Base-by-base conservation (phyloP, 2,329 filamentous ascomycete species). In the Phoma sp. region DNA sequence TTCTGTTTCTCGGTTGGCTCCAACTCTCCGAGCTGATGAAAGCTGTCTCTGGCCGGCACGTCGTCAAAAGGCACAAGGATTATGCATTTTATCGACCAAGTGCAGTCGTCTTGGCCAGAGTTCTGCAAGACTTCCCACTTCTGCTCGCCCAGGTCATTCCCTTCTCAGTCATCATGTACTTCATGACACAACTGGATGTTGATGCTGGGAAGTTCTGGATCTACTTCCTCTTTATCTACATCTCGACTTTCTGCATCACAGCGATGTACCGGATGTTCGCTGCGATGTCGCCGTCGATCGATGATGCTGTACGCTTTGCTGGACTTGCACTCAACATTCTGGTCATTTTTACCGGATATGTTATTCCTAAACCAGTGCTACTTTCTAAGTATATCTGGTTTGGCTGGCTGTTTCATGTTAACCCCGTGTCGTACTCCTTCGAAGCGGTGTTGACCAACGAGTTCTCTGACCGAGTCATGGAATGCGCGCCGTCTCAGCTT, bases 11-110 rank as follows among this genome's bases (percentile, higher is more conserved):
- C 5, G 81, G 78, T 51, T 89, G 86, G 86, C 80, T 95, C 4
- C 89, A 93, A 56, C 77, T 96, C 42, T 85, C 87, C 0, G 90
- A 96, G 71, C 80, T 93, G 48, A 91, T 90, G 82, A 88, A 88
- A 59, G 89, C 89, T 39, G 87, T 93, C 7, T 83, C 84, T 45
- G 88, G 90, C 4, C 82, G 90, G 50, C 81, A 81, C 0, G 86
- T 95, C 14, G 91, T 83, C 59, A 88, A 77, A 73, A 85, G 86
- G 35, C 87, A 89, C 64, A 82, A 84, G 43, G 83, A 86, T 30
- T 89, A 88, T 65, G 86, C 86, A 0, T 89, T 89, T 70, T 89
- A 89, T 65, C 80, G 85, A n/a, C 87, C 87, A 0, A 86, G 85
- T 32, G 86, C 87, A 33, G 85, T 89, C 42, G 79, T 78, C 4